Conservation (phyloP, 2,329 filamentous ascomycete species). For the Aspergillus vadensis region DNA sequence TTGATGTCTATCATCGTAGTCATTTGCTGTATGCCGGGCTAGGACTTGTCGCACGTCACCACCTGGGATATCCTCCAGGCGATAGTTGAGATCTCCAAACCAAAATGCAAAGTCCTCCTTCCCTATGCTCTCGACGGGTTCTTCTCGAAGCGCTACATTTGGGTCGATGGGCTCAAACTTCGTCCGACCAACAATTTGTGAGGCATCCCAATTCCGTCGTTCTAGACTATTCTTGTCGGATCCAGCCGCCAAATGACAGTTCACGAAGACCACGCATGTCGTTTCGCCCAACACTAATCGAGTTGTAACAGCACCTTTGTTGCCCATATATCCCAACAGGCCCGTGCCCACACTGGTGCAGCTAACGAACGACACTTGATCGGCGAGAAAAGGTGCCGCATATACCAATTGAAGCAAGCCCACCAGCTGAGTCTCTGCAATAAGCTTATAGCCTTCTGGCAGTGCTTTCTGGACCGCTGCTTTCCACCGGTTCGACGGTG, state of each 20-base stretch:
- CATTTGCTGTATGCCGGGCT: slow-evolving; percentile 76
- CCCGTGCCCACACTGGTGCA: slow-evolving; percentile 85
- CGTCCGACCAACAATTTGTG: slow-evolving; percentile 73
- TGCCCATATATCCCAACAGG: slow-evolving; percentile 88
- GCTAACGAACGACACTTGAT: slow-evolving; percentile 78
- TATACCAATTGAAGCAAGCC: slow-evolving; percentile 84
- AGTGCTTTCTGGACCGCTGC: slow-evolving; percentile 71
- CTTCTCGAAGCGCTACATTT: slow-evolving; percentile 63
- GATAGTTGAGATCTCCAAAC: slow-evolving; percentile 95
- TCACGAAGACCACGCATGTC: slow-evolving; percentile 84
- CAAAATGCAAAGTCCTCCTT: slow-evolving; percentile 95
- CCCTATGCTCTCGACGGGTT: slow-evolving; percentile 65
- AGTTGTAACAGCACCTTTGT: slow-evolving; percentile 86
- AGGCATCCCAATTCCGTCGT: slow-evolving; percentile 84
- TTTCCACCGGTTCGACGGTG: slow-evolving; percentile 76
- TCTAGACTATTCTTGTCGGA: slow-evolving; percentile 76
- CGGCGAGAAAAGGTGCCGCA: slow-evolving; percentile 73
- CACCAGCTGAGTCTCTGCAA: slow-evolving; percentile 82
- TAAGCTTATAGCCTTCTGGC: slow-evolving; percentile 72
- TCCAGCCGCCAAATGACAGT: slow-evolving; percentile 88
- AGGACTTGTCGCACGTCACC: slow-evolving; percentile 86
- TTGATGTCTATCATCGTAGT: slow-evolving; percentile 64
- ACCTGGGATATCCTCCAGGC: slow-evolving; percentile 82
- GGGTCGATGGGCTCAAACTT: slow-evolving; percentile 75
- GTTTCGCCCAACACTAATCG: slow-evolving; percentile 86